Base-by-base conservation (phyloP, 2,329 filamentous ascomycete species). In the Colletotrichum sp. region DNA sequence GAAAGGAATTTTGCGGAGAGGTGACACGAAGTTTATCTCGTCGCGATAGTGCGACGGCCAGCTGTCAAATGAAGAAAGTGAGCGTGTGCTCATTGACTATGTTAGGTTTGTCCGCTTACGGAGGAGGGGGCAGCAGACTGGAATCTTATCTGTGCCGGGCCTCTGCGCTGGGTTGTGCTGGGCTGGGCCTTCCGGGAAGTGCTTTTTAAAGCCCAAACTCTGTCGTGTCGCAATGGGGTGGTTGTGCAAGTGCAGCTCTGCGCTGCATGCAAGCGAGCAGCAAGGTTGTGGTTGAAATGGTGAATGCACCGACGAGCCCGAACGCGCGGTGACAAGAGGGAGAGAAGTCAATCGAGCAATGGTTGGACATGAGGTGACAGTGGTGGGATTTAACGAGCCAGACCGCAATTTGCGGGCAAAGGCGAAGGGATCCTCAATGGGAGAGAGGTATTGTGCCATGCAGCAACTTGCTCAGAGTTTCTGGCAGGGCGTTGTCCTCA, bases 81-180 rank as follows among this genome's bases (percentile, higher is more conserved):
- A 60, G 44, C 73, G 69, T 75, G 73, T 75, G 73, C 64, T 60
- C 73, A 69, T 30, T 52, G 36, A 32, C 70, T 6, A 10, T 24
- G 44, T 73, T 68, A 68, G 69, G 73, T 75, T 72, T 68, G n/a
- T 72, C 72, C 60, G 68, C 72, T 75, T 65, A 74, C 71, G 68
- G 66, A 70, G 10, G 34, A 66, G 72, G 34, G 69, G 62, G n/a
- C 28, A 39, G 28, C 36, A 36, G 26, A 32, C 34, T 63, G 62
- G 55, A 59, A 68, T 57, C 30, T 68, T 75, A 72, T 68, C 69
- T 67, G 52, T 62, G 69, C 63, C 73, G 39, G 65, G 73, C 24
- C 44, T 44, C 62, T 13, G 34, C 52, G 55, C 55, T 44, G 32
- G 32, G 57, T 4, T 66, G 44, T 5, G 67, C 48, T 48, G 60